A percentile compares a stretch with the other conserved stretches of the same genome.
phyloP scores from a whole-genome alignment of 139 green algal species.

The Closterium sp. region DNA sequence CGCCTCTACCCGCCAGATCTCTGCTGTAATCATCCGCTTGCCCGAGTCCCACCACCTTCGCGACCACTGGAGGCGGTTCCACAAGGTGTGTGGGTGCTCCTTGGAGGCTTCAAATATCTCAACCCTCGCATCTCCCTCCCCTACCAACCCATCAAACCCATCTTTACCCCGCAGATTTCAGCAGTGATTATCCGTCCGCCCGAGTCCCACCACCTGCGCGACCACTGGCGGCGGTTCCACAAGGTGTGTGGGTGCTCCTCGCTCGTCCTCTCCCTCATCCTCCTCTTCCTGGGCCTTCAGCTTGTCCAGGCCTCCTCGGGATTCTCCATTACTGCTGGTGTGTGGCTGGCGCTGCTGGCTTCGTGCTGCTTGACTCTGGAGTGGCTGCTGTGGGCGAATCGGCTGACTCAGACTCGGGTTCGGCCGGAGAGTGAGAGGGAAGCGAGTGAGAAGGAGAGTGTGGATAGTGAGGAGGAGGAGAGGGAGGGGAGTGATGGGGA shows the following conservation, averaged over 20 bases:
- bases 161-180: too few species aligned
- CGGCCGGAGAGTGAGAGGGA: background rate
- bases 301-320: background rate
- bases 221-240: background rate
- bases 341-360: background rate
- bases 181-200: background rate
- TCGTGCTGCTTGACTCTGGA: background rate
- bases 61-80: background rate
- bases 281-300: slow-evolving; percentile 21
- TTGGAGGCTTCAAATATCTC: background rate
- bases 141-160: too few species aligned
- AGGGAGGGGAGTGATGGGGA: background rate
- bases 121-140: background rate
- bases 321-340: background rate
- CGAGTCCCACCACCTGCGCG: background rate
- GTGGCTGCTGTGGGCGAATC: background rate
- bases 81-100: background rate
- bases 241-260: background rate
- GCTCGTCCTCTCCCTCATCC: slow-evolving; percentile 5
- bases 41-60: background rate
- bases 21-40: background rate
- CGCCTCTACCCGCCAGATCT: background rate
- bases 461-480: background rate
- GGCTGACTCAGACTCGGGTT: background rate
- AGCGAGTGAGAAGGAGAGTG: background rate